Conservation (phyloP, 1,284 basidiomycete species). For the Cutaneotrichosporon cavernicola region DNA sequence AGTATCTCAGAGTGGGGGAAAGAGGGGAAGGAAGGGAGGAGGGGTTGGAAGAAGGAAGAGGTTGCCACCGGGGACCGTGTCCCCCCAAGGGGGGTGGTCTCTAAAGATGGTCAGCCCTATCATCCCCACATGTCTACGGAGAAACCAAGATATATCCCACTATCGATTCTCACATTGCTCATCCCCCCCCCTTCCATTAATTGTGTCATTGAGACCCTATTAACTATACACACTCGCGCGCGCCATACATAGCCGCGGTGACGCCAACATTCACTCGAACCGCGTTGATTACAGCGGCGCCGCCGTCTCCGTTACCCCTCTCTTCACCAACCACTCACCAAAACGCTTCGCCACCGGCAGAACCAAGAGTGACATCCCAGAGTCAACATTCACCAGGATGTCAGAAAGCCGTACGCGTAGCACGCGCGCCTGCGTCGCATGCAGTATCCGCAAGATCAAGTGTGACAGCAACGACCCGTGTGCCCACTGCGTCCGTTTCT, state of each 20-base stretch:
- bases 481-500: constrained; percentile 24
- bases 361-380: neutral
- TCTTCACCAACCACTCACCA: neutral
- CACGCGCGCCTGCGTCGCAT: constrained; percentile 24
- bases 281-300: neutral
- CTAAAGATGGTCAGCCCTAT: neutral
- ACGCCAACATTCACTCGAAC: neutral
- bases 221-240: neutral
- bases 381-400: neutral
- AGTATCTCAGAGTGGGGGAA: no score
- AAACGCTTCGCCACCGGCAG: neutral
- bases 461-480: constrained; percentile 25
- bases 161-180: neutral
- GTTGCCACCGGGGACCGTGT: no score
- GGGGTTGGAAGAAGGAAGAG: no score
- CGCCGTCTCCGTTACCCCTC: neutral
- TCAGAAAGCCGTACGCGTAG: constrained; percentile 13
- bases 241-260: neutral
- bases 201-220: neutral
- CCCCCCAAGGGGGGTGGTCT: neutral
- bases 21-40: no score
- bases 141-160: neutral
- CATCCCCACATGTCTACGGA: constrained; percentile 3
- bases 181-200: neutral
- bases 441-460: constrained; percentile 26